Conservation (phyloP, 768 basidiomycete species). For the Termitomyces sp. region DNA sequence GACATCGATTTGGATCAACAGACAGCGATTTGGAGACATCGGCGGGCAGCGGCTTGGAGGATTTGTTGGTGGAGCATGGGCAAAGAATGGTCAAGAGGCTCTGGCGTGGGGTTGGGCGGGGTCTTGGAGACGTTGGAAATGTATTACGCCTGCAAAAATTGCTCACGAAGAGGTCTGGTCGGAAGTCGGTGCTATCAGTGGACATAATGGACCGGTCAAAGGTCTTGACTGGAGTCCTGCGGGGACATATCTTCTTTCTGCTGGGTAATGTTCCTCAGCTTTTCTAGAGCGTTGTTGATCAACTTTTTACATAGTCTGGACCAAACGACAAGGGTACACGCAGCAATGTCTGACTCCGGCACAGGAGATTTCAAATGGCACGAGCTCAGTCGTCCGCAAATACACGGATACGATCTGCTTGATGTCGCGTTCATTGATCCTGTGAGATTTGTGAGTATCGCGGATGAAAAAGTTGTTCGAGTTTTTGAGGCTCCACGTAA, state of each 20-base stretch:
- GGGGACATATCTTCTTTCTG: constrained; percentile 82
- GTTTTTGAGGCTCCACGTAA: constrained; percentile 87
- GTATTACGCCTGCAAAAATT: constrained; percentile 18
- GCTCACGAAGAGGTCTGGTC: constrained; percentile 51
- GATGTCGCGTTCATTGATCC: constrained; percentile 72
- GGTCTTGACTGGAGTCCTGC: constrained; percentile 83
- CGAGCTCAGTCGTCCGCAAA: constrained; percentile 88
- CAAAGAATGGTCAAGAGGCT: constrained; percentile 50
- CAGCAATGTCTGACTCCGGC: constrained; percentile 31
- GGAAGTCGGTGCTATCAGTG: constrained; percentile 76
- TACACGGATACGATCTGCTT: constrained; percentile 93
- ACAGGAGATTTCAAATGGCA: constrained; percentile 48
- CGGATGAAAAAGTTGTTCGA: constrained; percentile 93
- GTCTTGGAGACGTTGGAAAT: constrained; percentile 86
- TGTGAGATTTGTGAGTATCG: constrained; percentile 81
- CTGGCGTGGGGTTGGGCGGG: constrained; percentile 94
- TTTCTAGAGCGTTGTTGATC: background rate
- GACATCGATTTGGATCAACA: constrained; percentile 83
- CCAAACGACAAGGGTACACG: constrained; percentile 90
- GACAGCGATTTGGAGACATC: constrained; percentile 89
- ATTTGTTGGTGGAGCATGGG: constrained; percentile 91
- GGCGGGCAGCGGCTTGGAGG: constrained; percentile 89
- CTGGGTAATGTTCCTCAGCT: constrained; percentile 49
- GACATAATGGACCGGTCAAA: constrained; percentile 77
- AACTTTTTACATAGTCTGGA: constrained; percentile 54